phyloP scores from a whole-genome alignment of 2,329 filamentous ascomycete species.

The Plectosphaerella plurivora region DNA sequence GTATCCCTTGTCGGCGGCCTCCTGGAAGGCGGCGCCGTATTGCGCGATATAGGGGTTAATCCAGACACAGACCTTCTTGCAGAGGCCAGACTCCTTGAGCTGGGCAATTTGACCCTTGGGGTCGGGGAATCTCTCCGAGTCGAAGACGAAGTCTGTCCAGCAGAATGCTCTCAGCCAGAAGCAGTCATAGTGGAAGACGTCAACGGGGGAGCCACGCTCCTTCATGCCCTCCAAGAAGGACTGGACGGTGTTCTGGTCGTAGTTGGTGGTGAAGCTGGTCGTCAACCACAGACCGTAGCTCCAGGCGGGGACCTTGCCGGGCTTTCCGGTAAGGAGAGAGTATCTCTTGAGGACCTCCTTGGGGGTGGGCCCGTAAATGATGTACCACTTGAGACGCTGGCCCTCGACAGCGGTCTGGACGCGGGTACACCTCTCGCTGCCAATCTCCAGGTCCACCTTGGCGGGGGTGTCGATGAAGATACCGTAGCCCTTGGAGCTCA shows the following conservation, averaged over 20 bases:
- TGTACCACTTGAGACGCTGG: constrained; percentile 68
- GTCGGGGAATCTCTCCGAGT: constrained; percentile 64
- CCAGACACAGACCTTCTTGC: constrained; percentile 67
- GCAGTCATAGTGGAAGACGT: constrained; percentile 73
- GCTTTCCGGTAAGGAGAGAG: constrained; percentile 60
- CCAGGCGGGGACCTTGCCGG: constrained; percentile 65
- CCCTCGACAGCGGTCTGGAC: constrained; percentile 66
- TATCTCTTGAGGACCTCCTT: constrained; percentile 69
- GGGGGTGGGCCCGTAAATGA: constrained; percentile 67
- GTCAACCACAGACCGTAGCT: constrained; percentile 74
- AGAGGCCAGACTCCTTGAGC: constrained; percentile 58
- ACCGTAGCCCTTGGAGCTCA: constrained; percentile 70
- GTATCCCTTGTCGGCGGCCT: constrained; percentile 62
- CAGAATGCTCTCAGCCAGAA: constrained; percentile 75
- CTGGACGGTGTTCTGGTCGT: constrained; percentile 65
- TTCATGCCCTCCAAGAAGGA: constrained; percentile 67
- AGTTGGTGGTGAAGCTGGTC: constrained; percentile 71
- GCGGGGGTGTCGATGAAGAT: constrained; percentile 70
- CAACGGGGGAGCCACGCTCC: constrained; percentile 58
- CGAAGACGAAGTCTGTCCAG: constrained; percentile 73
- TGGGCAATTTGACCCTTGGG: constrained; percentile 59
- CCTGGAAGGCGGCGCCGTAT: constrained; percentile 60
- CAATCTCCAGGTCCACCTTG: constrained; percentile 67
- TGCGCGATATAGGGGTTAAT: constrained; percentile 73
- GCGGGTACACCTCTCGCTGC: constrained; percentile 67